Evolutionary conservation across 2,329 filamentous ascomycete species (phyloP), one percentile per base, ranked within the genome.

Genomic region (Chaetomium olivaceum): DNA sequence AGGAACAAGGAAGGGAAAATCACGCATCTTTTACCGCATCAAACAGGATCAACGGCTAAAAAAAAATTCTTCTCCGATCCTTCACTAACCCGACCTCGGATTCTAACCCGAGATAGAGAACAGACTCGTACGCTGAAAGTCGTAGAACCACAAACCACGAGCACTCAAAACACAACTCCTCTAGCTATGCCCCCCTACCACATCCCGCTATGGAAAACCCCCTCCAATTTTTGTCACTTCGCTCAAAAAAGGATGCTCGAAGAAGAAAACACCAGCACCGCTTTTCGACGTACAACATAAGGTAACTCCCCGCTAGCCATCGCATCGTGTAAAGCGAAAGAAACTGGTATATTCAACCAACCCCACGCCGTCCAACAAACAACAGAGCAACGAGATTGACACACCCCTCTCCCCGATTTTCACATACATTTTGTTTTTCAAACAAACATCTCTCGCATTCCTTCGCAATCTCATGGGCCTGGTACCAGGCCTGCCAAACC

Each of bases 271-370:
- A 43, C 39, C 16, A 43, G 6, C 16, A 43, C 39, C 16, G 6
- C 16, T 19, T 7, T 7, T 43, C 39, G 16, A 43, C 39, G 39
- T 43, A 16, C 39, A 43, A 43, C 16, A 43, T n/a, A 43, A 36
- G 39, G 39, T 43, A n/a, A 43, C 16, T n/a, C 16, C 39, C 39
- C 39, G 16, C 3, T n/a, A 19, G 16, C 39, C 39, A 43, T 43
- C 39, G 39, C 16, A 19, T 43, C 39, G 39, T 43, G 46, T 48
- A 29, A 54, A 54, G 14, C 23, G 25, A 29, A 29, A 54, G 25
- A 54, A 54, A 29, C 25, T 54, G 51, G 51, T 31, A 54, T 54
- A 54, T 54, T 54, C 25, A 52, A 54, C 25, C 25, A 29, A n/a
- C 25, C 51, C 25, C 23, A 29, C 16, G 12, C 27, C 16, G 25